Conservation (phyloP, 768 basidiomycete species). For the Paxillus rubicundulus region DNA sequence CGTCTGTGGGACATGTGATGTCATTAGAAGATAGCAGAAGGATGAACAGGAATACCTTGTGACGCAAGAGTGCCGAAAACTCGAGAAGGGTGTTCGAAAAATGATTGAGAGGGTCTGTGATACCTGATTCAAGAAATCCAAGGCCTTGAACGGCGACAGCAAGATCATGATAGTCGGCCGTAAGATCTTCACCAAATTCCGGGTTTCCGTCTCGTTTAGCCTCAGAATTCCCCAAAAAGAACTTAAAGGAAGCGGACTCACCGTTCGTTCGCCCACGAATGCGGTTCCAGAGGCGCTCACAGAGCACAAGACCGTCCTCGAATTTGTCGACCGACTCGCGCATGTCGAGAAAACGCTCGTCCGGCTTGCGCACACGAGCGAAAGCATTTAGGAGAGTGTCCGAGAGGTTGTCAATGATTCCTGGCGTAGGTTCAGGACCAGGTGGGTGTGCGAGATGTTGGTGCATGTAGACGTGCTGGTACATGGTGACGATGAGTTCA, state of each 20-base stretch:
- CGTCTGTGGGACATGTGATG: conserved; percentile 47
- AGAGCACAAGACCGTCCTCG: conserved; percentile 83
- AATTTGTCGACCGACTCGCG: conserved; percentile 92
- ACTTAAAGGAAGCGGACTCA: conserved; percentile 43
- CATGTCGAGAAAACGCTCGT: conserved; percentile 92
- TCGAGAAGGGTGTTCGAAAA: conserved; percentile 96
- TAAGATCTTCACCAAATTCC: conserved; percentile 89
- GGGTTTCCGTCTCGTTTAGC: conserved; percentile 81
- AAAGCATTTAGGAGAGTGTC: conserved; percentile 97
- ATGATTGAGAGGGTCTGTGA: conserved; percentile 95
- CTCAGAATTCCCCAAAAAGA: conserved; percentile 56
- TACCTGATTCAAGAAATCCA: conserved; percentile 96
- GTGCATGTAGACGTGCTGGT: conserved; percentile 94
- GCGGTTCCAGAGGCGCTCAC: conserved; percentile 80
- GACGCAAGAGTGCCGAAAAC: conserved; percentile 86
- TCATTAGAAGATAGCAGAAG: not conserved
- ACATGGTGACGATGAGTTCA: conserved; percentile 7
- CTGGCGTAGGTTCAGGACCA: conserved; percentile 70
- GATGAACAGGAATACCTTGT: conserved; percentile 51
- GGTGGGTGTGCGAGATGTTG: conserved; percentile 93
- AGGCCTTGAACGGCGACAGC: conserved; percentile 95
- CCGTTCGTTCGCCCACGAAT: conserved; percentile 82
- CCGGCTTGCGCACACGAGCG: conserved; percentile 92
- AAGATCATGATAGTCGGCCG: conserved; percentile 95
- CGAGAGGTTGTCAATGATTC: conserved; percentile 91